A percentile compares a stretch with the other conserved stretches of the same genome.
Conservation (phyloP, 148 eudicot species). For the Linanthus parryae region DNA sequence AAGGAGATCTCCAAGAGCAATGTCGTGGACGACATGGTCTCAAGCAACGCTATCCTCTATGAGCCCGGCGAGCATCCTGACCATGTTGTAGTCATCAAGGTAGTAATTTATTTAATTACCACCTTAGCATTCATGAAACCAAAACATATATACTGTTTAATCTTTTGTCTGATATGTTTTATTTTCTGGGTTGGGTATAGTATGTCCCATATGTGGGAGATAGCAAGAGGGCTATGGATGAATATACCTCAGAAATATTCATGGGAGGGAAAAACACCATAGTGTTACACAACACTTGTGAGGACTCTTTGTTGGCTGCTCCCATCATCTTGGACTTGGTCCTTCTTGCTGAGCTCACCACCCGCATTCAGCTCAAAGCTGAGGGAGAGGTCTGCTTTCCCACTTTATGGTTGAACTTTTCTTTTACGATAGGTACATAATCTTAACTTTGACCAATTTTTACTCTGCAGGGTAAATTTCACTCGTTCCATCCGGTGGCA, state of each 20-base stretch:
- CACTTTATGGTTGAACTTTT: too few species aligned
- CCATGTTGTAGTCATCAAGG: conserved; percentile 98
- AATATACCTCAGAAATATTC: conserved; percentile 97
- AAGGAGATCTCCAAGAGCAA: conserved; percentile 97
- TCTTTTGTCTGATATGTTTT: neutral
- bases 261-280: conserved; percentile 94
- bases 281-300: conserved; percentile 94
- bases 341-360: conserved; percentile 89
- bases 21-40: conserved; percentile 99
- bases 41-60: conserved; percentile 85
- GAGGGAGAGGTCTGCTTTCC: conserved; percentile 59
- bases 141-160: neutral
- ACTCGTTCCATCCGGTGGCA: conserved; percentile 94
- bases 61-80: conserved; percentile 99
- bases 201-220: conserved; percentile 98
- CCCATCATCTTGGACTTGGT: conserved; percentile 94
- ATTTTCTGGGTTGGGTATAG: conserved; percentile 15
- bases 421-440: too few species aligned
- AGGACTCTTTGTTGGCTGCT: conserved; percentile 92
- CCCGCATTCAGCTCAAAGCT: conserved; percentile 87
- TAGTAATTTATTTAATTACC: conserved; percentile 9
- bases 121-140: too few species aligned
- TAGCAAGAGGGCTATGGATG: conserved; percentile 99
- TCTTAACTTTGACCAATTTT: too few species aligned
- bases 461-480: conserved; percentile 90